A percentile compares a stretch with the other conserved stretches of the same genome.
These are phyloP conservation scores for Colletotrichum tabaci DNA, from an alignment of 2,329 filamentous ascomycete species.

Conservation along the genomic window DNA sequence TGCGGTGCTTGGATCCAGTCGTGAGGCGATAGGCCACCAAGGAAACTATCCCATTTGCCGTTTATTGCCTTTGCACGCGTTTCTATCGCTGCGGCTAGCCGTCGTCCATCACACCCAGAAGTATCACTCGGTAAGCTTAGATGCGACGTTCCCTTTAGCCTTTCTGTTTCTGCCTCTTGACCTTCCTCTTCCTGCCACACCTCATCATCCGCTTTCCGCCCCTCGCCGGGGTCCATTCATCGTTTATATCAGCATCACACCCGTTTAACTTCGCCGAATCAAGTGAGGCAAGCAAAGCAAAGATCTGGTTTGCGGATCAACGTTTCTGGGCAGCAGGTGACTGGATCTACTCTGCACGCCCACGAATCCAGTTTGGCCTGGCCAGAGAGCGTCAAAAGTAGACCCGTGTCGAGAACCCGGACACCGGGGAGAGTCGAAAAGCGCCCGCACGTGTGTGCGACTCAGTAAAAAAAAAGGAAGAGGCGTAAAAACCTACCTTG, in stretches of 20 bases:
- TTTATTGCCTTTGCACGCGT: slow-evolving; percentile 20
- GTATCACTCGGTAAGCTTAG: slow-evolving; percentile 38
- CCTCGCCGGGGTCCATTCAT: background rate
- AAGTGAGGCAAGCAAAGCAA: slow-evolving; percentile 38
- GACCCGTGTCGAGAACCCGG: slow-evolving; percentile 14
- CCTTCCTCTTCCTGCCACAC: background rate
- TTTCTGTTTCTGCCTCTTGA: background rate
- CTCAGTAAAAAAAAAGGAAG: slow-evolving; percentile 26
- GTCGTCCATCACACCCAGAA: slow-evolving; percentile 15
- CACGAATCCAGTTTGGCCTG: slow-evolving; percentile 11
- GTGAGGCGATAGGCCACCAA: slow-evolving; percentile 39
- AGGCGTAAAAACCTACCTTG: slow-evolving; percentile 35
- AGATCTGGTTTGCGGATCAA: slow-evolving; percentile 7
- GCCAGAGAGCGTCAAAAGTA: slow-evolving; percentile 21
- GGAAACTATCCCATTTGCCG: slow-evolving; percentile 35
- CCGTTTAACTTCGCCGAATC: slow-evolving; percentile 11
- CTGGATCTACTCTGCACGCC: slow-evolving; percentile 11
- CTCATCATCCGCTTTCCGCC: slow-evolving; percentile 1
- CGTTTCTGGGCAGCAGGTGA: background rate
- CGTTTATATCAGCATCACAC: slow-evolving; percentile 26
- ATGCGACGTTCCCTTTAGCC: slow-evolving; percentile 17
- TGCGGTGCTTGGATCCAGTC: slow-evolving; percentile 37
- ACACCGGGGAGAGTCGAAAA: background rate
- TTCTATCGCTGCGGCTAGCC: slow-evolving; percentile 33
- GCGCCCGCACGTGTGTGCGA: slow-evolving; percentile 26